phyloP scores from a whole-genome alignment of 73 alveolate species.

The Paramecium caudatum region DNA sequence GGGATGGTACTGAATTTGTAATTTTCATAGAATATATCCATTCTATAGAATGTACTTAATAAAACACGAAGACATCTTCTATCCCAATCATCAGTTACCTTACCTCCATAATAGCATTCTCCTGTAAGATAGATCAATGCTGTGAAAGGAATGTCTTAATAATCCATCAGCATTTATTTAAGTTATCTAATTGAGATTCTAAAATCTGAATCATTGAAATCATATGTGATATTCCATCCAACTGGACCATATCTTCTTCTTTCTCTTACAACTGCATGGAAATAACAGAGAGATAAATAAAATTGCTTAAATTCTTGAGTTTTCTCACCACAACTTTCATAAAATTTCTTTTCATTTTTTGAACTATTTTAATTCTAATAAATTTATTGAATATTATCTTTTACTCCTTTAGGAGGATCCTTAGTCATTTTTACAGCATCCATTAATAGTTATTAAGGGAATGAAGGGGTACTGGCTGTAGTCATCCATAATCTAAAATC shows the following conservation, averaged over 20 bases:
- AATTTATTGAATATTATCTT: slow-evolving; percentile 85
- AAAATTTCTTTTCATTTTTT: slow-evolving; percentile 84
- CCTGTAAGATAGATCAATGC: slow-evolving; percentile 95
- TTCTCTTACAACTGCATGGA: slow-evolving; percentile 97
- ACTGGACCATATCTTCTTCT: slow-evolving; percentile 98
- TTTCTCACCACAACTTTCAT: slow-evolving; percentile 81
- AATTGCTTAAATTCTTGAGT: slow-evolving; percentile 82
- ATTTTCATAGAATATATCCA: slow-evolving; percentile 84
- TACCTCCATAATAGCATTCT: slow-evolving; percentile 98
- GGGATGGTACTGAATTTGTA: slow-evolving; percentile 84
- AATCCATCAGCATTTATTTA: slow-evolving; percentile 90
- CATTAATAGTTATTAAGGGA: slow-evolving; percentile 97
- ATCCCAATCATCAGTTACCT: slow-evolving; percentile 99
- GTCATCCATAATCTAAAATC: slow-evolving; percentile 99
- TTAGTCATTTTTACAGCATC: slow-evolving; percentile 93
- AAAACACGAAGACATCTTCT: slow-evolving; percentile 92
- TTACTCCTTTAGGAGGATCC: slow-evolving; percentile 96
- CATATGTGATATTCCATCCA: slow-evolving; percentile 97
- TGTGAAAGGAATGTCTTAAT: slow-evolving; percentile 90
- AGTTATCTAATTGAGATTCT: slow-evolving; percentile 93
- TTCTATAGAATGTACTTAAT: slow-evolving; percentile 89
- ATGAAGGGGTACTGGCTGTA: slow-evolving; percentile 91
- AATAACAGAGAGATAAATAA: slow-evolving; percentile 85
- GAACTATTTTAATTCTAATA: slow-evolving; percentile 84
- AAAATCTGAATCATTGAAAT: slow-evolving; percentile 93